Evolutionary conservation across 2,329 filamentous ascomycete species (phyloP), one percentile per base, ranked within the genome.

Genomic region (Fusarium marasasianum): DNA sequence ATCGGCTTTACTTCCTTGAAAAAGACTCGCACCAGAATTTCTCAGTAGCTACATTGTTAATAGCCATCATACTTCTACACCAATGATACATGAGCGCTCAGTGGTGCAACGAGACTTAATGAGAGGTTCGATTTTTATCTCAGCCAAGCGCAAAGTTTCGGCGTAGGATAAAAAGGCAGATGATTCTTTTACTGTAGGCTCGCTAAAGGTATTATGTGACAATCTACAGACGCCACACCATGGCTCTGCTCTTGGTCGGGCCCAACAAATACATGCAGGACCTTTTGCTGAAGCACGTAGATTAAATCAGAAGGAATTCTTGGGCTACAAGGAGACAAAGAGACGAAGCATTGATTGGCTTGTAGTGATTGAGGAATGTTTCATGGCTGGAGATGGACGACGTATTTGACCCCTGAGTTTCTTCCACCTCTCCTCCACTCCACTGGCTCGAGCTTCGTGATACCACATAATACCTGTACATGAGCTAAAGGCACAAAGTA

Each of bases 131-230:
- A 9, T 37, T 37, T 15, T 6, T 3, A 26, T 8, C 33, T 53
- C 18, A 11, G 8, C 5, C 50, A 37, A 53, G 18, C 33, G 12
- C 9, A 37, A 3, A 37, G 2, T 20, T 22, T 26, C 17, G 13
- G 3, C 3, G 4, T 2, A 24, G n/a, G 3, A 26, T 53, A 6
- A 2, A 24, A 10, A 18, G 15, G 35, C 0, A 1, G 18, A 17
- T 18, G 9, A 18, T 37, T 18, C 8, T 37, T 37, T 51, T 15
- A 20, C 4, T 53, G n/a, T 35, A 35, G 31, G 12, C 31, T 35
- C 2, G 31, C 12, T 4, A 2, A 53, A 24, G 48, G n/a, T 20
- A 11, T 26, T 8, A 10, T 6, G 31, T 10, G 17, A 14, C 48
- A 24, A 11, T 20, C 48, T 15, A 24, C n/a, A 35, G 22, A 35